Evolutionary conservation across 2,329 filamentous ascomycete species (phyloP), one percentile per base, ranked within the genome.

Genomic region (Fusarium sp.): DNA sequence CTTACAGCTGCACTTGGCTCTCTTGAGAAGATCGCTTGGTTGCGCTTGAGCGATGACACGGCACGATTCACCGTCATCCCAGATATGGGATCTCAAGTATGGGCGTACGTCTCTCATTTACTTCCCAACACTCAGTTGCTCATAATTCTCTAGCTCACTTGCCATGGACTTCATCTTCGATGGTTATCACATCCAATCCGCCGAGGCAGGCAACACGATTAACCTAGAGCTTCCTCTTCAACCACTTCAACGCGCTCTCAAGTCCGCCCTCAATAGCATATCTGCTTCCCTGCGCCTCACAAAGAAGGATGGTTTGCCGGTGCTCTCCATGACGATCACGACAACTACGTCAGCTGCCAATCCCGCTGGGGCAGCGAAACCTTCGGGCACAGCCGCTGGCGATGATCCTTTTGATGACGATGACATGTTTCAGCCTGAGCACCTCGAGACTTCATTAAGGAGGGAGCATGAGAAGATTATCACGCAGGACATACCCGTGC

Each of bases 31-130:
- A 91, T 97, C 67, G 93, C 93, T 44, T 97, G 94, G 94, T 86
- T 97, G 68, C 92, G 94, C 70, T 88, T 99, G 33, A 93, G 95
- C 81, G 89, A 97, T 81, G 91, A 94, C 62, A 91, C 91, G 57
- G 91, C 95, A 58, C 94, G 94, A 73, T 97, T 99, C 82, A 98
- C 96, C 63, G 93, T 98, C 75, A 95, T 98, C 66, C 94, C 96
- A 2, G 94, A 98, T 77, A 91, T 93, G 75, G 95, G 96, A 63
- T 97, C 93, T 11, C 95, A 98, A 84, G 95, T 98, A 56, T 99
- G 96, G 96, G 93, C 94, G 85, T 94, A 85, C 77, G 90, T 68
- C 11, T 37, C 35, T 42, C 13, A 31, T 37, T 42, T 23, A 24
- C 28, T 57, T n/a, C 16, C 33, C 24, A 28, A 15, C 8, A 29